Evolutionary conservation across 768 basidiomycete genomes (phyloP).

Genomic region (Termitomyces titanicus): DNA sequence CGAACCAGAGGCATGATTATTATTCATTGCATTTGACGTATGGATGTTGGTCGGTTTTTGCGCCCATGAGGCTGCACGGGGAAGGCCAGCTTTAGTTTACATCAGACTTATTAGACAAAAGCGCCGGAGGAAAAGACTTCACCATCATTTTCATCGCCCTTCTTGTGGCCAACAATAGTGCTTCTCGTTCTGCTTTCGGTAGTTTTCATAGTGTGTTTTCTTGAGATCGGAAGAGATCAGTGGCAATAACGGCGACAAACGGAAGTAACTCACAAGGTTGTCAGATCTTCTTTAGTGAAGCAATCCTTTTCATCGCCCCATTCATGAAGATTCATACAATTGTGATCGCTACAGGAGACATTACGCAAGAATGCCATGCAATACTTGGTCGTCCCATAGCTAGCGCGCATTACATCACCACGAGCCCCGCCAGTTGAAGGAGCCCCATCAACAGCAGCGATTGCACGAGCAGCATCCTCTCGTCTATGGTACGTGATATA

Average conservation of each 20-base stretch:
- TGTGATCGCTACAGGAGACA: slow-evolving; percentile 77
- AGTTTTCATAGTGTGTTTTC: slow-evolving; percentile 92
- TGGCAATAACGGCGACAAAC: slow-evolving; percentile 7
- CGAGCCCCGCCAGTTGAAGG: slow-evolving; percentile 86
- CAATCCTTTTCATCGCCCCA: slow-evolving; percentile 99
- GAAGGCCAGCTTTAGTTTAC: slow-evolving; percentile 43
- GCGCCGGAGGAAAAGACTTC: slow-evolving; percentile 10
- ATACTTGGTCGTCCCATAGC: slow-evolving; percentile 96
- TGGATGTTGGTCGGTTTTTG: slow-evolving; percentile 33
- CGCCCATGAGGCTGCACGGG: slow-evolving; percentile 67
- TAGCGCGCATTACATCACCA: slow-evolving; percentile 81
- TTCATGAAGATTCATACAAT: slow-evolving; percentile 94
- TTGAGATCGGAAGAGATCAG: slow-evolving; percentile 23
- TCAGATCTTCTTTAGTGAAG: slow-evolving; percentile 94
- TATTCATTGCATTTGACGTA: slow-evolving; percentile 16
- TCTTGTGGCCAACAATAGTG: slow-evolving; percentile 48
- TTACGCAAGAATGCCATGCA: slow-evolving; percentile 94
- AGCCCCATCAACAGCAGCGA: slow-evolving; percentile 89
- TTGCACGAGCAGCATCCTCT: slow-evolving; percentile 93
- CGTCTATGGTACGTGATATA: slow-evolving; percentile 95
- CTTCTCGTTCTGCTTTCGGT: slow-evolving; percentile 66
- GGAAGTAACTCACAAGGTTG: slow-evolving; percentile 64
- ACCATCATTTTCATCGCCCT: slow-evolving; percentile 60
- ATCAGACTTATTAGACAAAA: slow-evolving; percentile 8
- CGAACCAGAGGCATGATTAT: slow-evolving; percentile 12